Conservation (phyloP, 2,329 filamentous ascomycete genomes). For the Thelonectria discophora region DNA sequence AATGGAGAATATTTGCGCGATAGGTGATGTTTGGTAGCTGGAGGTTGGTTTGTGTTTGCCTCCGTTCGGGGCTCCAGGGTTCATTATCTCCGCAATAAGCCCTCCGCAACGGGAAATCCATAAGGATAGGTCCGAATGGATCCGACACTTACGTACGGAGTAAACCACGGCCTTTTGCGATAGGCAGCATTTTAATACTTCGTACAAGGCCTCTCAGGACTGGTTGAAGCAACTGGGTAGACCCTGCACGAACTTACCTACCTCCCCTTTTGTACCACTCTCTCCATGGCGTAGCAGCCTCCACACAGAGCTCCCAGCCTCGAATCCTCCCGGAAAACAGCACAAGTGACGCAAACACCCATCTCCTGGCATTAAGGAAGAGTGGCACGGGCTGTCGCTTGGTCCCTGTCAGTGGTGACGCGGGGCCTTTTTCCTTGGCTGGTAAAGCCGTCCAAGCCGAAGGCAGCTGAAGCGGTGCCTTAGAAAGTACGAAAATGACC, state of each 20-base stretch:
- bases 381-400: constrained; percentile 7
- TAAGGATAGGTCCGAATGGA: too few species aligned
- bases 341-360: constrained; percentile 22
- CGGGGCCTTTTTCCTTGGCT: constrained; percentile 10
- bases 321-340: not conserved
- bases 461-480: too few species aligned
- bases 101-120: too few species aligned
- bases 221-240: too few species aligned
- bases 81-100: not conserved
- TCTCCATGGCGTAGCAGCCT: not conserved
- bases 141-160: too few species aligned
- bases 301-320: constrained; percentile 10
- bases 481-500: constrained; percentile 14
- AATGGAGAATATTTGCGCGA: not conserved
- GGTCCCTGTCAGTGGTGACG: constrained; percentile 23
- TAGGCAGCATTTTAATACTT: too few species aligned
- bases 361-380: not conserved
- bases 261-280: too few species aligned
- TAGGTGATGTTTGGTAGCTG: not conserved
- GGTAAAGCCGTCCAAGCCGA: constrained; percentile 17
- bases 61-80: not conserved
- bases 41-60: not conserved
- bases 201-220: too few species aligned
- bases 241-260: too few species aligned
- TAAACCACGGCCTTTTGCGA: too few species aligned